Conservation (phyloP, 139 green algal species). For the Chlamydomonas incerta region DNA sequence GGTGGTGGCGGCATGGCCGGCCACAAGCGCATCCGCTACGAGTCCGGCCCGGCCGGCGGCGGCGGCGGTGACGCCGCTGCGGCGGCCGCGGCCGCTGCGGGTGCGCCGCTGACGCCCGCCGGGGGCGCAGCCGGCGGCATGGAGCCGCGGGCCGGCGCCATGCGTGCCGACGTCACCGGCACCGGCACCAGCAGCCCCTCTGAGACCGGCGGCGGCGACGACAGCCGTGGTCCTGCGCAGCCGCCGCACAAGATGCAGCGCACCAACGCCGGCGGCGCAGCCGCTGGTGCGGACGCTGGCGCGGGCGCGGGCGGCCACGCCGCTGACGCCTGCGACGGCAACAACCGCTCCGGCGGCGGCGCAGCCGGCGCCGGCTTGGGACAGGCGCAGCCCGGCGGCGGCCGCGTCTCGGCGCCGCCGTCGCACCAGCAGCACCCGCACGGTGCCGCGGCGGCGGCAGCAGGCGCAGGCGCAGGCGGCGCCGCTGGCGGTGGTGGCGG, state of each 20-base stretch:
- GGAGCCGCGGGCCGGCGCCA: no score
- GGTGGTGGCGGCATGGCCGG: not conserved
- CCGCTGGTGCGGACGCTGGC: not conserved
- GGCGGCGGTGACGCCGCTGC: not conserved
- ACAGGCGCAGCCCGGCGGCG: no score
- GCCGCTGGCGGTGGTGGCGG: not conserved
- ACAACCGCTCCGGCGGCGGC: no score
- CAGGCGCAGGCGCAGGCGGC: not conserved
- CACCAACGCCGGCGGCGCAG: not conserved
- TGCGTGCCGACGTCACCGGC: no score
- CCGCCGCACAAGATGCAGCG: constrained; percentile 9
- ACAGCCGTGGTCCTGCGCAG: no score
- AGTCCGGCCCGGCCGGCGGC: not conserved
- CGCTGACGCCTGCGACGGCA: not conserved
- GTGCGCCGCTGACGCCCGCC: not conserved
- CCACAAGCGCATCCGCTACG: not conserved
- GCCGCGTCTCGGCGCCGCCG: no score
- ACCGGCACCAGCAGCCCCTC: not conserved
- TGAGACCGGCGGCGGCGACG: not conserved
- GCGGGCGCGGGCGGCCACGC: no score
- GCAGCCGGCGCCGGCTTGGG: no score
- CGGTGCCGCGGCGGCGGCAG: not conserved
- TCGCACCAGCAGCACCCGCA: no score
- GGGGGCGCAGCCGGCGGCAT: not conserved
- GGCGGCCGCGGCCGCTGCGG: not conserved